Evolutionary conservation across 768 basidiomycete genomes (phyloP).

Genomic region (Udeniomyces megalosporus): DNA sequence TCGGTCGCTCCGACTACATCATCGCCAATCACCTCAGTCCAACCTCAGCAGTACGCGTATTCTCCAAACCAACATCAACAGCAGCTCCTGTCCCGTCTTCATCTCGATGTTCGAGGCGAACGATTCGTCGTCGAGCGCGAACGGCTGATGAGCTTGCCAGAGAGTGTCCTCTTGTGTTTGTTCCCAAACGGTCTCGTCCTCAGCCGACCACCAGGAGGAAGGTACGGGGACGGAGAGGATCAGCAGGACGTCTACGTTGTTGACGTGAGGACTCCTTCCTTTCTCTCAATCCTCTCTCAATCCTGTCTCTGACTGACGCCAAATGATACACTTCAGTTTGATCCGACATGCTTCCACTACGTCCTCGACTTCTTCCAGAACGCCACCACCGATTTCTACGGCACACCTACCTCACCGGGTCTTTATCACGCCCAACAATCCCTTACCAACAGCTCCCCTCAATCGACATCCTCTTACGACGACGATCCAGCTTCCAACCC

Average conservation of each 20-base stretch:
- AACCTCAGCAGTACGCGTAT: conserved; percentile 21
- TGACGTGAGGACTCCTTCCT: conserved; percentile 52
- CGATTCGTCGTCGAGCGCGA: conserved; percentile 93
- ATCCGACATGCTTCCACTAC: conserved; percentile 88
- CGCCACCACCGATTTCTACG: conserved; percentile 84
- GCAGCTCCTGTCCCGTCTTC: conserved; percentile 70
- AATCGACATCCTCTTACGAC: conserved; percentile 1
- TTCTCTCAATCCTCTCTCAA: not conserved
- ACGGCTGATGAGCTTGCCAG: conserved; percentile 94
- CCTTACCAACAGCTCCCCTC: conserved; percentile 40
- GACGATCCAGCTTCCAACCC: conserved; percentile 45
- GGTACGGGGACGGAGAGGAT: conserved; percentile 58
- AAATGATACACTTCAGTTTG: too few relatives aligned
- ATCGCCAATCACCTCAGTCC: conserved; percentile 29
- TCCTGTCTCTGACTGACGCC: not conserved
- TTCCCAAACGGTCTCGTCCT: conserved; percentile 95
- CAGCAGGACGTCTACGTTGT: conserved; percentile 82
- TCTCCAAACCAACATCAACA: conserved; percentile 8
- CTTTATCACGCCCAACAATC: conserved; percentile 36
- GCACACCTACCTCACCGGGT: conserved; percentile 47
- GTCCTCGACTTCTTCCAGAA: conserved; percentile 81
- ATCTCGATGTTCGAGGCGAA: conserved; percentile 77
- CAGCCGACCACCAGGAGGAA: conserved; percentile 57
- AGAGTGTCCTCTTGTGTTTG: conserved; percentile 86
- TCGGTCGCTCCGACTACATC: conserved; percentile 27